phyloP scores from a whole-genome alignment of 768 basidiomycete genomes.

The Lactarius psammicola region DNA sequence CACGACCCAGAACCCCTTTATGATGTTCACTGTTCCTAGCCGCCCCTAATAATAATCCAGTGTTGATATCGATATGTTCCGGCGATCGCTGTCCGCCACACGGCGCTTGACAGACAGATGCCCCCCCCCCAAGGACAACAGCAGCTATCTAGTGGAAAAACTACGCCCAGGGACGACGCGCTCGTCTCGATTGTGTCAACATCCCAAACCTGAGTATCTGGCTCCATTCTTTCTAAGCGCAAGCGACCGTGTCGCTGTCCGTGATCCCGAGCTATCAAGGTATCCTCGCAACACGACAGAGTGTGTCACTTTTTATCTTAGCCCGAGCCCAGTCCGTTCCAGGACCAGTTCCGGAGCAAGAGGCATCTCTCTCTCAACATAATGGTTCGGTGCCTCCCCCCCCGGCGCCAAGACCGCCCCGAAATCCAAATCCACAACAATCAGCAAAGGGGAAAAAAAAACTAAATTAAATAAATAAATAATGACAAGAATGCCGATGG shows the following conservation, averaged over 20 bases:
- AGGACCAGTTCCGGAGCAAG: not conserved
- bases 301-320: not conserved
- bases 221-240: slow-evolving; percentile 16
- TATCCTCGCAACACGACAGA: slow-evolving; percentile 17
- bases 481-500: not conserved
- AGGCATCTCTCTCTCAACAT: slow-evolving; percentile 13
- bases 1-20: slow-evolving; percentile 18
- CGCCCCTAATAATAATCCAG: not conserved
- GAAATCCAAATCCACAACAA: not conserved
- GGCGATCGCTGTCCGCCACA: slow-evolving; percentile 3
- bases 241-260: not conserved
- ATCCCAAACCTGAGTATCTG: not conserved
- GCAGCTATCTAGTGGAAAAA: not conserved
- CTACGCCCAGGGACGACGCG: not conserved
- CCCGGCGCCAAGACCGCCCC: slow-evolving; percentile 15
- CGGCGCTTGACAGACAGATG: not conserved
- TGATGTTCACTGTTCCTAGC: slow-evolving; percentile 13
- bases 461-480: slow-evolving; percentile 6
- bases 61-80: not conserved
- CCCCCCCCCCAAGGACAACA: not conserved
- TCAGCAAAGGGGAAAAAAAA: not conserved
- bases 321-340: not conserved
- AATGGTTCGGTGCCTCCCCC: not conserved
- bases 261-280: slow-evolving; percentile 3
- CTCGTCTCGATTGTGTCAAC: too few relatives aligned